Evolutionary conservation across 225 moss, liverwort and hornwort species (phyloP), one percentile per base, ranked within the genome.

Genomic region (Marchantia polymorpha): DNA sequence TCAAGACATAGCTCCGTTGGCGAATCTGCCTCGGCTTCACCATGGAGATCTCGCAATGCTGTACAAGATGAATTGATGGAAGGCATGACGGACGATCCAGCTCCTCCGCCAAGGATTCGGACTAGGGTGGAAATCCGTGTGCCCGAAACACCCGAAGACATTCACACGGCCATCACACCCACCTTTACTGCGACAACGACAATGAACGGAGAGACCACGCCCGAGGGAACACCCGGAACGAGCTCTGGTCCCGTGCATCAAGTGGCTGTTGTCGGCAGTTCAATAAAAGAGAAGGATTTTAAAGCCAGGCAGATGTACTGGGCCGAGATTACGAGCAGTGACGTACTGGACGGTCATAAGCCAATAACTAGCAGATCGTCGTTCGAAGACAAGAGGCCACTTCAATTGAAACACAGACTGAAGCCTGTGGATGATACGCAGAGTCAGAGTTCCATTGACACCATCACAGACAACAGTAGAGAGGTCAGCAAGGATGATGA

Each of bases 301-400:
- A 75, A 75, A 30, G 48, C 75, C 9, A 39, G 69, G 52, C 83
- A 83, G 76, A 80, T 52, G 14, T 83, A 79, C 67, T 83, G 79
- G 83, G 83, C 79, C n/a, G 81, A 77, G 27, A 47, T 48, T 52
- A 72, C 84, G 48, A 76, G 80, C 31, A 84, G 81, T 29, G 72
- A 77, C 31, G 61, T 49, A 15, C 31, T 83, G 52, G 79, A 79
- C 53, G 52, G 68, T 46, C 46, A 16, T 3, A 69, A 69, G 66
- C 79, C 79, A 48, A 79, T 78, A 68, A 73, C 78, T 12, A 78
- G 54, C 46, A 78, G 39, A 46, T 39, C 39, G 16, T 39, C 39
- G 39, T 39, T 39, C 5, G 39, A 39, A 39, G 5, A 5, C 5
- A 39, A 39, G 39, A 39, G 39, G 39, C 39, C 39, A 39, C 39